These are phyloP conservation scores for Euptelea pleiosperma DNA, from an alignment of 164 flowering plant genomes.

Conservation along the genomic window DNA sequence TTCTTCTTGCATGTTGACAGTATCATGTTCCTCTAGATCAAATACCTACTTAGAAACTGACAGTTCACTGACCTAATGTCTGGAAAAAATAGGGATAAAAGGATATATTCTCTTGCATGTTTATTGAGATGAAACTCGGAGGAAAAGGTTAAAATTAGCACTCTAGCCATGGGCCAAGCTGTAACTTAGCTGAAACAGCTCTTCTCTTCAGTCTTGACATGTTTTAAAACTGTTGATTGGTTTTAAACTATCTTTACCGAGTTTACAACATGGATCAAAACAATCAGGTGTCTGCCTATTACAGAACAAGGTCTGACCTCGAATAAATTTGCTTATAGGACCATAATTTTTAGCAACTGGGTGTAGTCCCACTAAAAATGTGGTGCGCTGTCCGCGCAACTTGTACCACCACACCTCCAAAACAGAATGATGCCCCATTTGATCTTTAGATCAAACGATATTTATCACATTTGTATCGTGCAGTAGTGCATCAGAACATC, in stretches of 20 bases:
- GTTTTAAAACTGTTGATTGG: too few relatives aligned
- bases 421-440: background rate
- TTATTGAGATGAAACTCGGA: background rate
- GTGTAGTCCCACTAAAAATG: too few relatives aligned
- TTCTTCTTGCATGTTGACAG: conserved; percentile 29
- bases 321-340: too few relatives aligned
- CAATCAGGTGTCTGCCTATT: too few relatives aligned
- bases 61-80: background rate
- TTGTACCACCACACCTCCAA: too few relatives aligned
- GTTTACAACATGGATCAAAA: too few relatives aligned
- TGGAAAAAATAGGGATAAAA: background rate
- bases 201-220: too few relatives aligned
- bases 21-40: conserved; percentile 25
- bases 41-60: conserved; percentile 15
- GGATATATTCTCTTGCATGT: conserved; percentile 2
- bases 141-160: background rate
- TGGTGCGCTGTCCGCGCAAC: too few relatives aligned
- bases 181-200: background rate
- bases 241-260: too few relatives aligned
- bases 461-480: background rate
- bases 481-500: too few relatives aligned
- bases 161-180: background rate
- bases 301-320: too few relatives aligned
- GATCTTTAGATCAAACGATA: background rate
- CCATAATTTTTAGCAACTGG: too few relatives aligned